Evolutionary conservation across 192 early-diverging fungal species (phyloP), one percentile per base, ranked within the genome.

Genomic region (Rhizoclosmatium globosum): DNA sequence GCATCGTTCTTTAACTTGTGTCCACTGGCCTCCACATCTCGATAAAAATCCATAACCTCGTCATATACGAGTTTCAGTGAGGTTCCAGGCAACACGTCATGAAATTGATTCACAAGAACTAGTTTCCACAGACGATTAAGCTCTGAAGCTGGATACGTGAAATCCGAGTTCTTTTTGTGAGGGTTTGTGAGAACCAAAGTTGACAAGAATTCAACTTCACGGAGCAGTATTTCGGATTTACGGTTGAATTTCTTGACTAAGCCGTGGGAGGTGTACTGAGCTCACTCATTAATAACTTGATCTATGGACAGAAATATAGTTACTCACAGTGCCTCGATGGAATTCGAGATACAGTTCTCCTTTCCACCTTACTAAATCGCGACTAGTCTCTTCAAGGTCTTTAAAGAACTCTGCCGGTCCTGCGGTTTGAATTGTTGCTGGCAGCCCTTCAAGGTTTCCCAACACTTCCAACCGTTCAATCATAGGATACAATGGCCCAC

Each of bases 271-370:
- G 98, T 99, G 82, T 98, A 99, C 61, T 86, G 64, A 21, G 44
- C 9, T 53, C 1, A 23, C 11, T 0, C 15, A 43, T 17, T 58
- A 23, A n/a, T 42, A 80, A 74, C 23, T 19, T 53, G 64, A n/a
- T 9, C 66, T 74, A 1, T 4, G 4, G n/a, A 46, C n/a, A 57
- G 74, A 76, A 73, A 42, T 53, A 6, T 69, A 66, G 59, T 48
- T 31, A 48, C 77, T 59, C 59, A 84, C 83, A 21, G 96, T 99
- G 61, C 98, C 98, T 67, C 98, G 91, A 82, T 99, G 98, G 42
- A 99, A 89, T 83, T 99, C 98, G 89, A 98, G 94, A 82, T 99
- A 89, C 3, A 98, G 44, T 46, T 99, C 98, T 64, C 98, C 98
- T 83, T 94, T 95, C 96, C 97, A 99, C 42, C 86, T 79, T 41